A percentile compares a stretch with the other conserved stretches of the same genome.
phyloP scores from a whole-genome alignment of 768 basidiomycete genomes.

The Favolaschia claudopus region DNA sequence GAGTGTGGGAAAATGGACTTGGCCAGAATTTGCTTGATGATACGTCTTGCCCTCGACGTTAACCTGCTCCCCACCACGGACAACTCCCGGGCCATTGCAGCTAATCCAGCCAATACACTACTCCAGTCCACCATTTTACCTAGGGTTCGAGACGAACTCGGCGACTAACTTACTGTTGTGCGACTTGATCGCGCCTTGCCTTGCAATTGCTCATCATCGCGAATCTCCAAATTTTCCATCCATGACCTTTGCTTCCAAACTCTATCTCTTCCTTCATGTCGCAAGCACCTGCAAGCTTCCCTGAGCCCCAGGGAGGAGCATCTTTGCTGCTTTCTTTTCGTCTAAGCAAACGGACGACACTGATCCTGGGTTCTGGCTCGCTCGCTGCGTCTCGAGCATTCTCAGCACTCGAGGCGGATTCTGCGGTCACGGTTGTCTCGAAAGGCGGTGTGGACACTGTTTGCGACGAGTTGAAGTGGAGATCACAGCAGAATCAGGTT shows the following conservation, averaged over 20 bases:
- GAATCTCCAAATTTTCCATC: not conserved
- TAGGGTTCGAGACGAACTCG: too few species aligned
- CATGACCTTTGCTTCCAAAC: not conserved
- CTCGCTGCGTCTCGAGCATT: slow-evolving; percentile 89
- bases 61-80: too few species aligned
- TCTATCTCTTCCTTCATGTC: slow-evolving; percentile 7
- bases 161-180: too few species aligned
- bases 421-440: slow-evolving; percentile 70
- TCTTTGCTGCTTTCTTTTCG: slow-evolving; percentile 84
- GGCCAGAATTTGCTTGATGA: too few species aligned
- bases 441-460: slow-evolving; percentile 55
- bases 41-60: too few species aligned
- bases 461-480: slow-evolving; percentile 79
- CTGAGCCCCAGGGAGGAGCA: slow-evolving; percentile 62
- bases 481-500: slow-evolving; percentile 63
- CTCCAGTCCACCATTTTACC: too few species aligned
- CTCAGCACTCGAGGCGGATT: slow-evolving; percentile 81
- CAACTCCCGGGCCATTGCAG: too few species aligned
- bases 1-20: too few species aligned
- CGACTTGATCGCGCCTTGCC: too few species aligned
- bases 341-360: slow-evolving; percentile 55
- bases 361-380: slow-evolving; percentile 81
- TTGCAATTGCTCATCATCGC: not conserved
- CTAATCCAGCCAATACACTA: too few species aligned
- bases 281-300: slow-evolving; percentile 32